phyloP scores from a whole-genome alignment of 768 basidiomycete genomes.

The Fomitopsis serialis region DNA sequence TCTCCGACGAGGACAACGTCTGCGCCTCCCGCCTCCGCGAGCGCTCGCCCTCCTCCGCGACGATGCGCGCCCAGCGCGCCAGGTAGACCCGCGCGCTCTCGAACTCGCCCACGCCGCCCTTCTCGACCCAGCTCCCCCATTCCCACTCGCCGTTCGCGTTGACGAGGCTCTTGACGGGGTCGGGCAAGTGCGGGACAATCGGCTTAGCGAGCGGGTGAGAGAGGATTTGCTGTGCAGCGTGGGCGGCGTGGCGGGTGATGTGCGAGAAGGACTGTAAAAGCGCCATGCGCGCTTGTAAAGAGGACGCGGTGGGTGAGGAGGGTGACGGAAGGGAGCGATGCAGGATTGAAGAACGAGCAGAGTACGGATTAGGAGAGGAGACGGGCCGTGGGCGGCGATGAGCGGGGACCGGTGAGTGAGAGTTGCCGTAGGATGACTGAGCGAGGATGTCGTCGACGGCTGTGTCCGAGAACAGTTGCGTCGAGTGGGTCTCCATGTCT shows the following conservation, averaged over 20 bases:
- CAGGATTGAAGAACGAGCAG: conserved; percentile 66
- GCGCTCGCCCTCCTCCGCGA: conserved; percentile 96
- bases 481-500: conserved; percentile 92
- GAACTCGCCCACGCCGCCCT: conserved; percentile 91
- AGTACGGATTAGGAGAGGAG: conserved; percentile 50
- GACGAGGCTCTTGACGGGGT: conserved; percentile 87
- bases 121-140: conserved; percentile 92
- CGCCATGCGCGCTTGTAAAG: conserved; percentile 71
- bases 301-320: conserved; percentile 37
- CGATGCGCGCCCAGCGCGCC: conserved; percentile 94
- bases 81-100: conserved; percentile 95
- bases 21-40: conserved; percentile 79
- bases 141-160: conserved; percentile 88
- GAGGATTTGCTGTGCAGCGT: conserved; percentile 91
- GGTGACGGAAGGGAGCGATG: conserved; percentile 69
- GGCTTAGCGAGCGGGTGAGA: conserved; percentile 96
- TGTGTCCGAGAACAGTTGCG: conserved; percentile 76
- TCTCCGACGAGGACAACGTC: conserved; percentile 46
- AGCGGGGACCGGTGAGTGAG: conserved; percentile 78
- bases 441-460: conserved; percentile 85
- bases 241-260: conserved; percentile 87
- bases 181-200: conserved; percentile 92
- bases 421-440: conserved; percentile 70
- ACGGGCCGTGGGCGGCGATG: conserved; percentile 73
- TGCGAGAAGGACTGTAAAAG: conserved; percentile 93